Evolutionary conservation across 495 filamentous ascomycete species (phyloP).

Genomic region (Talaromyces stipitatus): DNA sequence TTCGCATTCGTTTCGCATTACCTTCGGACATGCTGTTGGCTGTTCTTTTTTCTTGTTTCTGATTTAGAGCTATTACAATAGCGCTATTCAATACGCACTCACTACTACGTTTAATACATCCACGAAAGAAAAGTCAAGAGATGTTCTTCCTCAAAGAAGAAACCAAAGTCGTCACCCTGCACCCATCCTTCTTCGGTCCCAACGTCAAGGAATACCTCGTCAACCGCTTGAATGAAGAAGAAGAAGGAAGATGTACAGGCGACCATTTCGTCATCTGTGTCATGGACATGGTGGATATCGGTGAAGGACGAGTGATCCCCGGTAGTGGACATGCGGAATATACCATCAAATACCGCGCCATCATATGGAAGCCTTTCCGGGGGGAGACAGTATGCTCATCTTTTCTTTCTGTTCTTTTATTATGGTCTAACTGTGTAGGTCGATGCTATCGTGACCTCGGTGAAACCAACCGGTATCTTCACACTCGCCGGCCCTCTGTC

Average conservation of each 20-base stretch:
- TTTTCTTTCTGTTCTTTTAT: background rate
- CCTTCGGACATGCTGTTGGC: background rate
- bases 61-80: background rate
- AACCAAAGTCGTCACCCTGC: constrained; percentile 84
- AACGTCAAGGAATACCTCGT: constrained; percentile 85
- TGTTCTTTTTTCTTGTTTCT: background rate
- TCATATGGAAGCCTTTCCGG: constrained; percentile 95
- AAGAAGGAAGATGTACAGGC: constrained; percentile 88
- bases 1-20: background rate
- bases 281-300: constrained; percentile 88
- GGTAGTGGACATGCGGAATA: constrained; percentile 87
- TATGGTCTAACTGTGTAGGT: constrained; percentile 45
- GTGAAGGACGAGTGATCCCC: constrained; percentile 83
- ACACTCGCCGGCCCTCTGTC: constrained; percentile 79
- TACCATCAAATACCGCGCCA: constrained; percentile 86
- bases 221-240: constrained; percentile 77
- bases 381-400: constrained; percentile 75
- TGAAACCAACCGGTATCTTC: constrained; percentile 90
- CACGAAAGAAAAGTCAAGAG: constrained; percentile 3
- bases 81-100: background rate
- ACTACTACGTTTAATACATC: background rate
- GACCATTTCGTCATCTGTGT: constrained; percentile 94
- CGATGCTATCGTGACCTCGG: constrained; percentile 82
- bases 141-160: constrained; percentile 99
- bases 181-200: constrained; percentile 92